Base-by-base conservation (phyloP, 305 asterid genomes). In the Plantago coronopus region DNA sequence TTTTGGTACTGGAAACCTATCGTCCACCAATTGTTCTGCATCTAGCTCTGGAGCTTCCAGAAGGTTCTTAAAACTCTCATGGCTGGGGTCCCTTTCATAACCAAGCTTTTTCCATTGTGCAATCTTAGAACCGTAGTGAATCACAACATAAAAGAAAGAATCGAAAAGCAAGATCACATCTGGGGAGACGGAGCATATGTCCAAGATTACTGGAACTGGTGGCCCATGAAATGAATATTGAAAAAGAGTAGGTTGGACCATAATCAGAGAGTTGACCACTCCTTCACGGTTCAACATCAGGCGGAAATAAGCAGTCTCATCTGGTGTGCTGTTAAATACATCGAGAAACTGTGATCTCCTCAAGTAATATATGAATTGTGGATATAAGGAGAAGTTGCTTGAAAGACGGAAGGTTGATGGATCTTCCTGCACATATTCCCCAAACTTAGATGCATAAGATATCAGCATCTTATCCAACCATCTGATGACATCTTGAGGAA, bases 221-320 rank as follows among this genome's bases (percentile, higher is more conserved):
- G 97, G 96, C 19, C 97, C 97, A 13, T 93, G 94, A 14, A 93
- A 89, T 16, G 97, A 93, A 49, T 93, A 93, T 55, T 77, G 94
- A 67, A 87, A 81, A 27, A 93, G 97, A 0, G 99, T 85, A 4
- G 99, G 99, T 66, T 89, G 99, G 71, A 93, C 80, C 99, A 93
- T 93, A 65, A 89, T 78, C 13, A 89, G 89, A 51, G 94, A 83
- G 37, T 78, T 79, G 1, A 87, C 87, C 17, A 93, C 97, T 18
- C 91, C 95, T 44, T 93, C 99, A 15, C 96, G 94, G 75, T 93
- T 93, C 48, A 93, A 65, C 88, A 87, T 83, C 48, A 89, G 64
- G 19, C 87, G 78, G 69, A 80, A 87, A 70, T 77, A 93, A 42
- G 97, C 91, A 0, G 97, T 87, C 74, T 93, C 97, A 16, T 89